Percentiles rank a stretch among this genome's conserved stretches.
Evolutionary conservation across 352 stramenopile genomes (phyloP).

Genomic region (Phytophthora quininea): DNA sequence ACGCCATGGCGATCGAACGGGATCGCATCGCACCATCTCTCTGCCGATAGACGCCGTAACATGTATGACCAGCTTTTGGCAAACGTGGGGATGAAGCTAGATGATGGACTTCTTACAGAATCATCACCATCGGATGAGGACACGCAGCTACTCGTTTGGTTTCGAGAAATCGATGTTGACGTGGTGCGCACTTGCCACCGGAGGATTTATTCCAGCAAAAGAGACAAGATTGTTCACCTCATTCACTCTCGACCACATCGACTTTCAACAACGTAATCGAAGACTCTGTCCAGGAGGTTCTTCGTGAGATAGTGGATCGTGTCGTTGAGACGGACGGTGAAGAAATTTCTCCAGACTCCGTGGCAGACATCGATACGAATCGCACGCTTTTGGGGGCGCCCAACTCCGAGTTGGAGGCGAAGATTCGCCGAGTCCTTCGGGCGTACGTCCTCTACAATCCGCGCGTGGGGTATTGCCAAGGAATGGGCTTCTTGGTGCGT

Average conservation of each 20-base stretch:
- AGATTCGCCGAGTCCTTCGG: constrained; percentile 77
- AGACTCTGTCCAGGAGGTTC: constrained; percentile 17
- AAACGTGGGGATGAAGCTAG: constrained; percentile 56
- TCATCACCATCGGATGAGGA: constrained; percentile 40
- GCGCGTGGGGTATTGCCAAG: constrained; percentile 84
- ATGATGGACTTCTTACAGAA: constrained; percentile 25
- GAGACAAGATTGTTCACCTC: constrained; percentile 33
- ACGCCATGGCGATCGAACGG: constrained; percentile 52
- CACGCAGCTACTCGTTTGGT: constrained; percentile 64
- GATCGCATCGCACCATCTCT: constrained; percentile 49
- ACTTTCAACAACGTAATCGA: constrained; percentile 15
- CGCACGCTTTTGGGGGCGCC: constrained; percentile 4
- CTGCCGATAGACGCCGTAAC: constrained; percentile 40
- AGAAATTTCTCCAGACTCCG: background rate
- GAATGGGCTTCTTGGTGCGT: constrained; percentile 87
- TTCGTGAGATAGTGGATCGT: constrained; percentile 29
- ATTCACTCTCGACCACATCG: background rate
- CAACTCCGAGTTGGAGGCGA: constrained; percentile 50
- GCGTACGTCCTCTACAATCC: constrained; percentile 87
- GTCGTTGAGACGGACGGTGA: constrained; percentile 14
- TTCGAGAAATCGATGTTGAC: constrained; percentile 85
- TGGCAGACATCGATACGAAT: constrained; percentile 1
- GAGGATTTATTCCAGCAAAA: constrained; percentile 52
- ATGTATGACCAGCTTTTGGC: constrained; percentile 78
- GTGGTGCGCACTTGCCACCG: constrained; percentile 76